Percentiles rank a stretch among this genome's conserved stretches.
Evolutionary conservation across 805 yeast species (phyloP).

Genomic region (Limtongozyma cylindracea): DNA sequence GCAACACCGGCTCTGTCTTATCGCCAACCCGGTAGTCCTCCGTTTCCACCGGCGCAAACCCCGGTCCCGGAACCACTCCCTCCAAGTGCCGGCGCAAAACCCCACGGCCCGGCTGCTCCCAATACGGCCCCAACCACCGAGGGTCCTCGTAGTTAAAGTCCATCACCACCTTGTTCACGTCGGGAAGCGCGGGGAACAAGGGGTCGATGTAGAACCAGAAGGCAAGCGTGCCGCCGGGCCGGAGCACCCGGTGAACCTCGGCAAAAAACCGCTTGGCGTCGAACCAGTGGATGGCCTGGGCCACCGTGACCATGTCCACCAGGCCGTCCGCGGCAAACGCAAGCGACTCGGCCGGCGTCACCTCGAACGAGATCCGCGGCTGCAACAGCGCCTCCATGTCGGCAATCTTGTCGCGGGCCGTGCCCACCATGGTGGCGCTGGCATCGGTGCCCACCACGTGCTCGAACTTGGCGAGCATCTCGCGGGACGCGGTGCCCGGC

Average conservation of each 20-base stretch:
- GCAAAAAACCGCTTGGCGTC: slow-evolving; percentile 2
- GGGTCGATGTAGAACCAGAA: slow-evolving; percentile 7
- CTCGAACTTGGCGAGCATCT: slow-evolving; percentile 12
- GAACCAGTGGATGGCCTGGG: slow-evolving; percentile 5
- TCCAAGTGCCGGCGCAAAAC: slow-evolving; percentile 18
- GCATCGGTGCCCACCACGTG: slow-evolving; percentile 19
- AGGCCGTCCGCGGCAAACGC: too few relatives aligned
- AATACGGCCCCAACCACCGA: slow-evolving; percentile 31
- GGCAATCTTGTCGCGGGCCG: slow-evolving; percentile 10
- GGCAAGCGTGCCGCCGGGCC: slow-evolving; percentile 4
- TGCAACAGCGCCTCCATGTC: slow-evolving; percentile 6
- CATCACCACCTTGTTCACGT: slow-evolving; percentile 8
- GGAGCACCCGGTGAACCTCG: slow-evolving; percentile 1
- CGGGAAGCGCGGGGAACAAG: slow-evolving; percentile 6
- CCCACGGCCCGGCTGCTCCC: slow-evolving; percentile 72
- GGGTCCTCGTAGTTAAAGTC: slow-evolving; percentile 16
- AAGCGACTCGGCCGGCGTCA: too few relatives aligned
- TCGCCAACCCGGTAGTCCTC: too few relatives aligned
- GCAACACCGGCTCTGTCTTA: too few relatives aligned
- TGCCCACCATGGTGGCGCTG: slow-evolving; percentile 18
- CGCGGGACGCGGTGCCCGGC: slow-evolving; percentile 23
- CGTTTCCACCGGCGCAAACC: too few relatives aligned
- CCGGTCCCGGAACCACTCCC: too few relatives aligned
- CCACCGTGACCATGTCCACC: slow-evolving; percentile 5
- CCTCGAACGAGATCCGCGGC: slow-evolving; percentile 7